Evolutionary conservation across 2,329 filamentous ascomycete genomes (phyloP).

Genomic region (Chrysosporium queenslandicum): DNA sequence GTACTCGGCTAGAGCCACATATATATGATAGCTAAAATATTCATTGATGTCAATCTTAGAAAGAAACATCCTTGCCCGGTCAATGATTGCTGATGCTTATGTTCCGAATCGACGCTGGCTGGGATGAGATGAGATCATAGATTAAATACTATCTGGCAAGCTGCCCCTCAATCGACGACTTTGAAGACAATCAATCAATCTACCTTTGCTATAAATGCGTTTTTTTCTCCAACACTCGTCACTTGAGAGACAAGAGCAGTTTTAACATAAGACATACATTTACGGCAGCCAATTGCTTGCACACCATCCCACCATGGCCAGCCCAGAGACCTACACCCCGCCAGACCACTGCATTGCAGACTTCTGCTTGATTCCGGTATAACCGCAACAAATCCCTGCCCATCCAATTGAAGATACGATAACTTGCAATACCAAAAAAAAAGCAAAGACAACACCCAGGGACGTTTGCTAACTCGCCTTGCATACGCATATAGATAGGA

Average conservation of each 20-base stretch:
- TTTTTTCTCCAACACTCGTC: neutral
- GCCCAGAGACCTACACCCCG: constrained; percentile 47
- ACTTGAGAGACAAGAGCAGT: neutral
- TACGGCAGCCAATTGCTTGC: neutral
- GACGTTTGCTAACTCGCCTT: no score
- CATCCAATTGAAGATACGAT: no score
- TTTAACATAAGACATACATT: neutral
- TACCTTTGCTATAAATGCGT: neutral
- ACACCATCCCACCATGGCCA: constrained; percentile 3
- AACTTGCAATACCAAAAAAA: no score
- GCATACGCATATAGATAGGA: constrained; percentile 52
- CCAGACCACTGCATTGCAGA: constrained; percentile 64
- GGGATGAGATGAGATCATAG: neutral
- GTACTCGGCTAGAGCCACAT: no score
- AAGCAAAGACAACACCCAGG: no score
- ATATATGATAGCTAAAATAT: no score
- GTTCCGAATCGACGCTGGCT: neutral
- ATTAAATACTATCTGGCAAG: neutral
- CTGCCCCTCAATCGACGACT: neutral
- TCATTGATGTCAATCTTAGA: no score
- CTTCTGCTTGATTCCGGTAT: constrained; percentile 78
- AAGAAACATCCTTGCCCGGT: no score
- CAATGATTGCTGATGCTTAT: no score
- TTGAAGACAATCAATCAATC: neutral
- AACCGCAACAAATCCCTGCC: constrained; percentile 22